phyloP scores from a whole-genome alignment of 805 yeast species.

The Blastobotrys attinorum region DNA sequence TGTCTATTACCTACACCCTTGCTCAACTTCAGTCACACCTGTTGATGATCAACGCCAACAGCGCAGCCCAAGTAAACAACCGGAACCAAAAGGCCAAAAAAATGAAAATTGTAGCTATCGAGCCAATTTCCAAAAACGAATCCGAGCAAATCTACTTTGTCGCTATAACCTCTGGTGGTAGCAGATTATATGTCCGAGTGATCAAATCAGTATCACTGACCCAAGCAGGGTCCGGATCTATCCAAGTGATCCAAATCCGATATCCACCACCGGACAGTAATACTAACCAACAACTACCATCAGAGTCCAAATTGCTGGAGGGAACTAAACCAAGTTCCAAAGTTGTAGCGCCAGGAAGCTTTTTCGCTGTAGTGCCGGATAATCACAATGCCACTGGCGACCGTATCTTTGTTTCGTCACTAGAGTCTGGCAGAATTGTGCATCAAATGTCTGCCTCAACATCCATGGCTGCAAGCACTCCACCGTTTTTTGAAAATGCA shows the following conservation, averaged over 20 bases:
- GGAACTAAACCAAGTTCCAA: slow-evolving; percentile 50
- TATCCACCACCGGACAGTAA: slow-evolving; percentile 41
- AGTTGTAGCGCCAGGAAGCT: slow-evolving; percentile 80
- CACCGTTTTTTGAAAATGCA: slow-evolving; percentile 59
- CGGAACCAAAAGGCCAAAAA: slow-evolving; percentile 12
- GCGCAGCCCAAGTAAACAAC: slow-evolving; percentile 1
- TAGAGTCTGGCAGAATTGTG: slow-evolving; percentile 72
- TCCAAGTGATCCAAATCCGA: slow-evolving; percentile 34
- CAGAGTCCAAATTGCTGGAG: slow-evolving; percentile 31
- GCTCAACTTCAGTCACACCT: slow-evolving; percentile 22
- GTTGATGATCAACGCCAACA: slow-evolving; percentile 21
- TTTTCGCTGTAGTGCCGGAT: slow-evolving; percentile 51
- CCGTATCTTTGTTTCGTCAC: slow-evolving; percentile 63
- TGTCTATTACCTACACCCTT: slow-evolving; percentile 24
- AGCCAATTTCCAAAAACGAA: slow-evolving; percentile 54
- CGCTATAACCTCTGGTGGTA: slow-evolving; percentile 78
- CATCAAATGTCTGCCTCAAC: slow-evolving; percentile 38
- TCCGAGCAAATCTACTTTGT: slow-evolving; percentile 63
- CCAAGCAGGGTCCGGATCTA: slow-evolving; percentile 26
- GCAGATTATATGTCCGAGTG: slow-evolving; percentile 61
- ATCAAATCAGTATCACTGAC: slow-evolving; percentile 22
- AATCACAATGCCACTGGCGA: slow-evolving; percentile 26
- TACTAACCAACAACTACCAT: slow-evolving; percentile 7
- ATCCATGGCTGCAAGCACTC: slow-evolving; percentile 16
- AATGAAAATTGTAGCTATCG: slow-evolving; percentile 44